Evolutionary conservation across 495 filamentous ascomycete species (phyloP).

Genomic region (Usnea hakonensis): DNA sequence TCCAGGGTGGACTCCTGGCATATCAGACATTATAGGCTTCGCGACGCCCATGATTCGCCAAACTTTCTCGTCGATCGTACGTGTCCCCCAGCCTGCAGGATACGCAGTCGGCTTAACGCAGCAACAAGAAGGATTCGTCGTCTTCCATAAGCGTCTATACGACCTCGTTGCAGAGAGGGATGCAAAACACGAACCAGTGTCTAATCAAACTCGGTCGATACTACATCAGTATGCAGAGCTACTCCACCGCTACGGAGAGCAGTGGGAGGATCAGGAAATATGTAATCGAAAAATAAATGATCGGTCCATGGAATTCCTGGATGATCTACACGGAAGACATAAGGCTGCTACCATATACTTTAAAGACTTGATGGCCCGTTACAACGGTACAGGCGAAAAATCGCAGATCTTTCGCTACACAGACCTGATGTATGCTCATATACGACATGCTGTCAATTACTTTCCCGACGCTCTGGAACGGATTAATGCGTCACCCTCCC

Average conservation of each 20-base stretch:
- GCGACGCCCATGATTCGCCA: constrained; percentile 12
- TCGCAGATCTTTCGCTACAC: constrained; percentile 5
- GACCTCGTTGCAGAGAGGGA: constrained; percentile 32
- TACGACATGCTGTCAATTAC: constrained; percentile 9
- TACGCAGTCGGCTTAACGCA: constrained; percentile 1
- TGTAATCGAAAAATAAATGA: not conserved
- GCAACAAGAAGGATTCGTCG: constrained; percentile 22
- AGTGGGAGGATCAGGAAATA: constrained; percentile 8
- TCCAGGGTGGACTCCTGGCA: constrained; percentile 15
- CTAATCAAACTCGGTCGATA: constrained; percentile 7
- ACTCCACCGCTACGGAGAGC: constrained; percentile 2
- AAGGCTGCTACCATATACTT: constrained; percentile 1
- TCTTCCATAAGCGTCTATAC: constrained; percentile 32
- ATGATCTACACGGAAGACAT: constrained; percentile 3
- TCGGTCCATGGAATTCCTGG: not conserved
- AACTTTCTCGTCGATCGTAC: constrained; percentile 5
- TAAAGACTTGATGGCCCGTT: not conserved
- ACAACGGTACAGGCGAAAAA: not conserved
- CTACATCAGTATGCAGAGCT: constrained; percentile 8
- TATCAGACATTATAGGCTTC: constrained; percentile 15
- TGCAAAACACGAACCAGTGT: not conserved
- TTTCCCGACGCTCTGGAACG: constrained; percentile 6
- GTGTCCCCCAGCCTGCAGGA: constrained; percentile 5
- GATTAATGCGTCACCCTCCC: constrained; percentile 7
- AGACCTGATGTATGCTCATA: constrained; percentile 13